Percentiles rank a stretch among this genome's conserved stretches.
Evolutionary conservation across 2,329 filamentous ascomycete species (phyloP).

Genomic region (Exophiala bonariae): DNA sequence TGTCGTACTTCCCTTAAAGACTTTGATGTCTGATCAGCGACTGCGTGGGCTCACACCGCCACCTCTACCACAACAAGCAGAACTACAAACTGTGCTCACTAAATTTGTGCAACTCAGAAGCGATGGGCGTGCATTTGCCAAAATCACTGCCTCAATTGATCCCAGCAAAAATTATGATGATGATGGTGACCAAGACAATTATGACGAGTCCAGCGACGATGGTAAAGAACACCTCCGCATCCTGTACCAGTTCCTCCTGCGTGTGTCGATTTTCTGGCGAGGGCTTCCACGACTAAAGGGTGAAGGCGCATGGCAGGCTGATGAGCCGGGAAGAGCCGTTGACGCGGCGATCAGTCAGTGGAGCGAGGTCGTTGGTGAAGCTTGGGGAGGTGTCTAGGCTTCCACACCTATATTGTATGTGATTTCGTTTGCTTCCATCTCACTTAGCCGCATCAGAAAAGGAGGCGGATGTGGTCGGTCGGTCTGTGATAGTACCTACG

Average conservation of each 20-base stretch:
- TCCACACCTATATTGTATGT: too few relatives aligned
- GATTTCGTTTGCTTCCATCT: too few relatives aligned
- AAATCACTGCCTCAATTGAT: constrained; percentile 8
- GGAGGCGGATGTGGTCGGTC: too few relatives aligned
- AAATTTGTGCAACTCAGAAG: constrained; percentile 67
- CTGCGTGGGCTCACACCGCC: constrained; percentile 86
- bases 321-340: constrained; percentile 20
- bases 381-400: constrained; percentile 19
- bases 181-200: background rate
- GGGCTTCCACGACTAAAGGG: constrained; percentile 26
- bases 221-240: constrained; percentile 72
- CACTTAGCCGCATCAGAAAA: too few relatives aligned
- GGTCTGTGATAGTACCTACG: too few relatives aligned
- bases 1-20: constrained; percentile 74
- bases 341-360: constrained; percentile 21
- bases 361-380: constrained; percentile 16
- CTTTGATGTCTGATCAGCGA: constrained; percentile 89
- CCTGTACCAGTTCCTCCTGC: constrained; percentile 75
- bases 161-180: background rate
- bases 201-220: constrained; percentile 7
- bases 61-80: constrained; percentile 75
- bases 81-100: constrained; percentile 71
- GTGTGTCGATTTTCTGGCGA: constrained; percentile 56
- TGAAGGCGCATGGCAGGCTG: constrained; percentile 24
- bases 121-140: constrained; percentile 64